phyloP scores from a whole-genome alignment of 2,329 filamentous ascomycete genomes.

The Metarhizium rileyi region DNA sequence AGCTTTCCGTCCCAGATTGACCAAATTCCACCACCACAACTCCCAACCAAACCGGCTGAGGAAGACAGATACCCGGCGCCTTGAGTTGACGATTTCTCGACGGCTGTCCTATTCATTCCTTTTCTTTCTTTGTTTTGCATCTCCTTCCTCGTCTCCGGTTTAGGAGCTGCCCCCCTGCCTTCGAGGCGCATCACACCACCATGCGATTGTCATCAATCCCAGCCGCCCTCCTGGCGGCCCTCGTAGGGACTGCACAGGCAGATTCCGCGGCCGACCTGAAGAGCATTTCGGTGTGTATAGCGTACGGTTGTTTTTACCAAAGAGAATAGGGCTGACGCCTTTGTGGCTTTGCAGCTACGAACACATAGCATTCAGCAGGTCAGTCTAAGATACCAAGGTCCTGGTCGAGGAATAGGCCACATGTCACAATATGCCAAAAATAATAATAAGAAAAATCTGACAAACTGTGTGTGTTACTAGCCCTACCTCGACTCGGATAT shows the following conservation, averaged over 20 bases:
- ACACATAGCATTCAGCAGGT: slow-evolving; percentile 79
- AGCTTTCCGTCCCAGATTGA: slow-evolving; percentile 4
- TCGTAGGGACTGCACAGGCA: slow-evolving; percentile 41
- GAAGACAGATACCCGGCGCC: slow-evolving; percentile 5
- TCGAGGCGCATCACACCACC: slow-evolving; percentile 18
- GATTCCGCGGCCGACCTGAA: slow-evolving; percentile 38
- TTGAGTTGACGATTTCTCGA: slow-evolving; percentile 5
- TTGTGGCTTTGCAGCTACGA: slow-evolving; percentile 49
- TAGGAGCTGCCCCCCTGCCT: background rate
- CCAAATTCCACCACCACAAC: background rate
- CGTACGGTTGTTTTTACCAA: too few relatives aligned
- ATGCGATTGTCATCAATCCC: slow-evolving; percentile 41
- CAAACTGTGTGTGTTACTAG: slow-evolving; percentile 32
- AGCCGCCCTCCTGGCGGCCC: slow-evolving; percentile 38
- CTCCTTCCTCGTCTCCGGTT: background rate
- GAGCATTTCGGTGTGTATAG: slow-evolving; percentile 37
- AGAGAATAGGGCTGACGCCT: background rate
- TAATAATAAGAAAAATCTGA: too few relatives aligned
- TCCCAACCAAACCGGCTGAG: slow-evolving; percentile 1
- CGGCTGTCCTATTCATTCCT: slow-evolving; percentile 1
- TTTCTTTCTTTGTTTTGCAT: background rate
- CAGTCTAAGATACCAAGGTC: slow-evolving; percentile 26
- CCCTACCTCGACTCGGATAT: slow-evolving; percentile 97
- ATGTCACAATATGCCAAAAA: background rate
- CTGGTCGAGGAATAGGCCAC: background rate